A percentile compares a stretch with the other conserved stretches of the same genome.
These are phyloP conservation scores for Alternaria ventricosa DNA, from an alignment of 2,329 filamentous ascomycete species.

Conservation along the genomic window DNA sequence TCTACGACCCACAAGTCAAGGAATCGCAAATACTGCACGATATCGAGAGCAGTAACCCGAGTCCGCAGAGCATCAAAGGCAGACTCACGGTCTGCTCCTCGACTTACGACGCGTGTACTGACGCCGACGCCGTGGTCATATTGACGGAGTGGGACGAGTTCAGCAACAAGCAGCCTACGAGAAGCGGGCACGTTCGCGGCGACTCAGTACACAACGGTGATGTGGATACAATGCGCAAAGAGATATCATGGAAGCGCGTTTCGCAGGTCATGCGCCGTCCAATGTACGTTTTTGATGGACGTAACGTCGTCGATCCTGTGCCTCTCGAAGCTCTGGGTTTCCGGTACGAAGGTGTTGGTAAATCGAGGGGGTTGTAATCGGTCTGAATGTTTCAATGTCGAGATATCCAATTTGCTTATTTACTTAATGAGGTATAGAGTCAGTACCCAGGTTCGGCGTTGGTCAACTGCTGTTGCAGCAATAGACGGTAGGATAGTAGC, in stretches of 20 bases:
- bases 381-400: not conserved
- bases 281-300: conserved; percentile 7
- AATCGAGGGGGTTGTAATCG: not conserved
- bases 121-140: not conserved
- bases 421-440: not conserved
- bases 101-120: not conserved
- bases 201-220: not conserved
- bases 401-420: not conserved
- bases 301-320: conserved; percentile 1
- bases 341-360: conserved; percentile 1
- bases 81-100: not conserved
- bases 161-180: not conserved
- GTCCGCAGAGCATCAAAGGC: not conserved
- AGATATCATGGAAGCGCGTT: conserved; percentile 3
- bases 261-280: conserved; percentile 1
- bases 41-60: not conserved
- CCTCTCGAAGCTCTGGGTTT: conserved; percentile 4
- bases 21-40: conserved; percentile 2
- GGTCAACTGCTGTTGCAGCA: not conserved
- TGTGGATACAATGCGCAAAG: not conserved
- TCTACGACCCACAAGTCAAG: conserved; percentile 2
- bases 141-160: conserved; percentile 2
- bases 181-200: not conserved
- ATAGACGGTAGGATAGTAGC: not conserved
- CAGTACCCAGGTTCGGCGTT: not conserved